These are phyloP conservation scores for Hansenula lynferdii DNA, from an alignment of 1,139 yeast species.

Conservation along the genomic window DNA sequence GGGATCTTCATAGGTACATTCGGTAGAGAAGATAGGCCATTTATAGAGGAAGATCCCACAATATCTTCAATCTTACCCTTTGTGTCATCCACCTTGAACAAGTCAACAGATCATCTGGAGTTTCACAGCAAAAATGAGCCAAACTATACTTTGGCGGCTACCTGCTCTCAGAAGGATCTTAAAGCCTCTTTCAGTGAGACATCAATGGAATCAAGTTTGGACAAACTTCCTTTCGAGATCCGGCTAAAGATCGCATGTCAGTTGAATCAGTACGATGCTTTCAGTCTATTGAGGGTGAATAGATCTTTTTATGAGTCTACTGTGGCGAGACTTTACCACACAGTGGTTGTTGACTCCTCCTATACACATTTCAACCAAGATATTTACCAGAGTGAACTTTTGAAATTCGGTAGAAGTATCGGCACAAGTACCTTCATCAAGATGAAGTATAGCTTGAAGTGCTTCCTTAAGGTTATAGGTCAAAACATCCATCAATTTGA, in stretches of 20 bases:
- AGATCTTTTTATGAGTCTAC: conserved; percentile 29
- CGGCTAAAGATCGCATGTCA: conserved; percentile 28
- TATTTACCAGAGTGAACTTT: not conserved
- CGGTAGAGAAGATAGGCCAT: too few species aligned
- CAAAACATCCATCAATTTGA: conserved; percentile 1
- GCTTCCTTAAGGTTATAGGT: conserved; percentile 9
- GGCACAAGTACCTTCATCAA: conserved; percentile 16
- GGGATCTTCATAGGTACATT: too few species aligned
- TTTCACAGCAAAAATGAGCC: too few species aligned
- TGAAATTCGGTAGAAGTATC: not conserved
- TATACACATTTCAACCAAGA: conserved; percentile 17
- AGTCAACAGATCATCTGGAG: too few species aligned
- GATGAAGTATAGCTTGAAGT: conserved; percentile 14
- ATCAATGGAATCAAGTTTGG: conserved; percentile 4
- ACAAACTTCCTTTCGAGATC: conserved; percentile 34
- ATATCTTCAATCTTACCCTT: conserved; percentile 15
- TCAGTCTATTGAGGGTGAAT: conserved; percentile 31
- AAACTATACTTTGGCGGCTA: too few species aligned
- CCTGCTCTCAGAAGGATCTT: too few species aligned
- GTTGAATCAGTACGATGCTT: conserved; percentile 39
- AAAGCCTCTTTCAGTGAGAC: not conserved
- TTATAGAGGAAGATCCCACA: conserved; percentile 1
- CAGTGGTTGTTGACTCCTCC: conserved; percentile 34
- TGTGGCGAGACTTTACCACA: conserved; percentile 32
- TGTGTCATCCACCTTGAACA: conserved; percentile 11